Conservation (phyloP, 1,139 yeast genomes). For the Candida sp. region DNA sequence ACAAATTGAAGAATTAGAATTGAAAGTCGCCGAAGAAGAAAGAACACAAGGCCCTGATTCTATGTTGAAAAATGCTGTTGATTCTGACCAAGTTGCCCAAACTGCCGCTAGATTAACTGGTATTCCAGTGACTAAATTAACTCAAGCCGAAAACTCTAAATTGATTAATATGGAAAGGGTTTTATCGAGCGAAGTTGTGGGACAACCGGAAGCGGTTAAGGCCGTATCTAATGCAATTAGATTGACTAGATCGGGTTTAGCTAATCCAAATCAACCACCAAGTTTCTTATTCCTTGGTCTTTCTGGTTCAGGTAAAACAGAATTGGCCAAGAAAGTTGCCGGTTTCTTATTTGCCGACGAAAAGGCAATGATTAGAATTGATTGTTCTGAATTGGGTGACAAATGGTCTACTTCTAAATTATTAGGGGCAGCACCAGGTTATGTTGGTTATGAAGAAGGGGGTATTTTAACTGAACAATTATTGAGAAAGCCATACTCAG, state of each 20-base stretch:
- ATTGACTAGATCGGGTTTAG: constrained; percentile 90
- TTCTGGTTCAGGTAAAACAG: constrained; percentile 98
- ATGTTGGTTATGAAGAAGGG: constrained; percentile 93
- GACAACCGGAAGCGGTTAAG: constrained; percentile 94
- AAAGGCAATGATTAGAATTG: constrained; percentile 94
- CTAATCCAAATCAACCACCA: constrained; percentile 96
- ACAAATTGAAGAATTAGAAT: constrained; percentile 73
- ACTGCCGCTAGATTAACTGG: constrained; percentile 98
- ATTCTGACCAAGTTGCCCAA: constrained; percentile 91
- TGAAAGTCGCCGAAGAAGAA: constrained; percentile 71
- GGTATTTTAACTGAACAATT: constrained; percentile 98
- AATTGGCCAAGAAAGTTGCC: constrained; percentile 93
- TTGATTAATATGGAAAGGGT: constrained; percentile 93
- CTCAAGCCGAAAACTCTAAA: constrained; percentile 93
- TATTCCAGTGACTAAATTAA: constrained; percentile 92
- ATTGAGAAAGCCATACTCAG: constrained; percentile 91
- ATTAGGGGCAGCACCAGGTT: constrained; percentile 97
- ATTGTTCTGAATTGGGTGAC: constrained; percentile 94
- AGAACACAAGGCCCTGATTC: constrained; percentile 54
- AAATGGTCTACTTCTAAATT: constrained; percentile 94
- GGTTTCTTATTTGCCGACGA: constrained; percentile 96
- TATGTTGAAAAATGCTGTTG: constrained; percentile 85
- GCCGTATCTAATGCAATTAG: constrained; percentile 96
- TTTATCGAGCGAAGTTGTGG: constrained; percentile 81
- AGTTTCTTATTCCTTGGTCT: constrained; percentile 93